Conservation (phyloP, 176 grass and related monocot species). For the Raddia guianensis region DNA sequence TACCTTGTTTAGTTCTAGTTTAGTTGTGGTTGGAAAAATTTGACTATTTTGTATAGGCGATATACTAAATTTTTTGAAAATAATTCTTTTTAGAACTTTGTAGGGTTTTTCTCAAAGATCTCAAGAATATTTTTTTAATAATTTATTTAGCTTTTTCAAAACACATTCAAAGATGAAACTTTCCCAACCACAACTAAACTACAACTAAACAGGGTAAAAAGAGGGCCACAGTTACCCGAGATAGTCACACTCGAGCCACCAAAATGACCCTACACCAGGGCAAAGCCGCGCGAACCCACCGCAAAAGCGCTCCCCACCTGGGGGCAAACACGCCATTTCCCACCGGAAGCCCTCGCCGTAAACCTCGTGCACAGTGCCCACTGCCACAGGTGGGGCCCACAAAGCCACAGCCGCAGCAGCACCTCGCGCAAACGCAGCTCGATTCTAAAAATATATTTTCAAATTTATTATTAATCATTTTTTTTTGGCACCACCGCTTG, state of each 20-base stretch:
- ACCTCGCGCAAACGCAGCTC: slow-evolving; percentile 3
- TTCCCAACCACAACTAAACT: too few species aligned
- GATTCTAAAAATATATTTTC: not conserved
- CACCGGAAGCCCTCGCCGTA: not conserved
- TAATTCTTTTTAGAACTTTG: too few species aligned
- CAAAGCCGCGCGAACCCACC: not conserved
- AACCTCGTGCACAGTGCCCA: slow-evolving; percentile 47
- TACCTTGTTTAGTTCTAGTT: too few species aligned
- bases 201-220: too few species aligned
- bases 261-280: not conserved
- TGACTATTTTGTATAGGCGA: too few species aligned
- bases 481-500: not conserved
- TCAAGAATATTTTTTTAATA: too few species aligned
- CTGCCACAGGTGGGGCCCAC: not conserved
- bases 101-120: too few species aligned
- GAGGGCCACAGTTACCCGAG: not conserved
- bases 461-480: not conserved
- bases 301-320: not conserved
- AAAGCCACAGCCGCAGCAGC: too few species aligned
- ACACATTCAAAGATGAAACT: too few species aligned
- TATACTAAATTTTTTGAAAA: too few species aligned
- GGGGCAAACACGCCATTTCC: slow-evolving; percentile 28
- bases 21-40: too few species aligned
- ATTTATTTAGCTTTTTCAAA: too few species aligned
- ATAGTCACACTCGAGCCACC: not conserved